Evolutionary conservation across 1,139 yeast genomes (phyloP).

Genomic region (Martiniozyma asiatica): DNA sequence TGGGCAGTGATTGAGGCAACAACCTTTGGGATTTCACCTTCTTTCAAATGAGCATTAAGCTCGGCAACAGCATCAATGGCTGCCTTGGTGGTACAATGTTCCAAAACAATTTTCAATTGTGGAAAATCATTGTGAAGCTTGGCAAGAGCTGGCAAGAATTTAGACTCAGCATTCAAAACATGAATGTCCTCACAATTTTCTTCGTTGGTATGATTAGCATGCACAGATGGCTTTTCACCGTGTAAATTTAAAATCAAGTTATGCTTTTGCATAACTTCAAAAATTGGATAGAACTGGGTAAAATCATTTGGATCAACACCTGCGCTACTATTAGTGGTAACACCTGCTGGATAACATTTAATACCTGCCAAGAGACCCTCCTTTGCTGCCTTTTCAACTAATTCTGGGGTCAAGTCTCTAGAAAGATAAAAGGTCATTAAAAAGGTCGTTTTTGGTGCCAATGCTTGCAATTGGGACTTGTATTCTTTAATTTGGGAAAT

Average conservation of each 20-base stretch:
- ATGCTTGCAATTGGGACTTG: constrained; percentile 46
- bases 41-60: constrained; percentile 44
- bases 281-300: constrained; percentile 75
- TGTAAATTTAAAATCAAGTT: constrained; percentile 75
- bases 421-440: constrained; percentile 83
- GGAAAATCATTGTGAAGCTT: constrained; percentile 80
- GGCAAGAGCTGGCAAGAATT: constrained; percentile 80
- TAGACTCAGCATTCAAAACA: constrained; percentile 87
- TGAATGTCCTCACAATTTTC: constrained; percentile 40
- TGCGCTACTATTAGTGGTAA: constrained; percentile 85
- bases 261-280: constrained; percentile 73
- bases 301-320: constrained; percentile 94
- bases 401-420: constrained; percentile 71
- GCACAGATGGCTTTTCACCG: constrained; percentile 80
- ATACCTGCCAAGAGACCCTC: constrained; percentile 66
- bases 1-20: constrained; percentile 96
- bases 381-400: constrained; percentile 69
- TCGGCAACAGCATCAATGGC: constrained; percentile 69
- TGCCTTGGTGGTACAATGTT: constrained; percentile 88
- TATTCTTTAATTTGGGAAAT: constrained; percentile 62
- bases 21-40: constrained; percentile 40
- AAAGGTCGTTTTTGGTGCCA: constrained; percentile 77
- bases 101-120: constrained; percentile 71
- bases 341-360: constrained; percentile 97
- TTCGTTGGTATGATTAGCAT: constrained; percentile 20